Evolutionary conservation across 108 stramenopile species (phyloP), one percentile per base, ranked within the genome.

Genomic region (Cyclotella kingstonii): DNA sequence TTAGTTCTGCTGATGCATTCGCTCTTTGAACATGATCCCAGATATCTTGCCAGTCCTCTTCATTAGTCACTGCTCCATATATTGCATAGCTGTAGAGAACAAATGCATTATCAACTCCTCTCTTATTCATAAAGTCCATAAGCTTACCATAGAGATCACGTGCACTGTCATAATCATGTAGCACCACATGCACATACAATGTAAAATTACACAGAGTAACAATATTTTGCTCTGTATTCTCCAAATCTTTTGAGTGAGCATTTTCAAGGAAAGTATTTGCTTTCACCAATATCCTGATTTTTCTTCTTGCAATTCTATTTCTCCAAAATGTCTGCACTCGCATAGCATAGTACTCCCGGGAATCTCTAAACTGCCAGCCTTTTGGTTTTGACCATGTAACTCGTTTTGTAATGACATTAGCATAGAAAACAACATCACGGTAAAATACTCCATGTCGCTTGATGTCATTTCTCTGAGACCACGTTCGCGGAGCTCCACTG

Each of bases 101-200:
- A 44, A 75, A 79, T 7, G 68, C 53, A 34, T 79, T 79, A 50
- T 79, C 78, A 7, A 75, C 63, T 19, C 76, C 76, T 40, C 78
- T 34, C 12, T 59, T 30, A 48, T 51, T 52, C 78, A 79, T 79
- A 28, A 52, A 74, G 15, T 39, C 31, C 5, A 69, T 14, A 33
- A 79, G 50, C 34, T 68, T 54, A 4, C 31, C 41, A 25, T 75
- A 79, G n/a, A 74, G 28, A 10, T 50, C 57, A 9, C 78, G 56
- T 28, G 78, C 78, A 19, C 33, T 44, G 22, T 79, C 78, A 45
- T 75, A 74, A 30, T 72, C 70, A 43, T 79, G 78, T 31, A 49
- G 46, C 22, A 70, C 52, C 14, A 44, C 61, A 47, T 79, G 78
- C 0, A 74, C 46, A 60, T 79, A 70, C 22, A 79, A 39, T 17